Percentiles rank a stretch among this genome's conserved stretches.
These are phyloP conservation scores for Calonectria fujianensis DNA, from an alignment of 2,329 filamentous ascomycete species.

Conservation along the genomic window DNA sequence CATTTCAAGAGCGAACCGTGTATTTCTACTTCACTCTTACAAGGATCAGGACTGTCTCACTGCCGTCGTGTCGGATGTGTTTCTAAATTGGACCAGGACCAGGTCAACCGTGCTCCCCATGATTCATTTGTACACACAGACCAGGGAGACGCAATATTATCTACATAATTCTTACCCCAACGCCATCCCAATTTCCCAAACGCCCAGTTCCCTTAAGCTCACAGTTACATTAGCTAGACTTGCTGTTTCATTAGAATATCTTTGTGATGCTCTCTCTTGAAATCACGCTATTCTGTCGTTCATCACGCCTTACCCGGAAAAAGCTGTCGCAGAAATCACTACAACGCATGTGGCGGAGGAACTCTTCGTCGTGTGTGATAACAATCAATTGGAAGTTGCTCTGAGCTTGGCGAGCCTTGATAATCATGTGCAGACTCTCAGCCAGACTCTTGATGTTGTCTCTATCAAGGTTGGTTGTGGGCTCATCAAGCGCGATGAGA, in stretches of 20 bases:
- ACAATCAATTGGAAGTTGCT: conserved; percentile 98
- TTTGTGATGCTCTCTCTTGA: conserved; percentile 78
- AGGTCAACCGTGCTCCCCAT: background rate
- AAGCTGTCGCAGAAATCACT: conserved; percentile 95
- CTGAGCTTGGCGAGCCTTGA: conserved; percentile 87
- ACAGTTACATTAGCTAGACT: background rate
- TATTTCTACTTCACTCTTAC: background rate
- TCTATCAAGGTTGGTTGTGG: conserved; percentile 95
- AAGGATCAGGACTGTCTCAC: background rate
- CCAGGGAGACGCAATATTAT: background rate
- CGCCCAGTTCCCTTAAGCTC: background rate
- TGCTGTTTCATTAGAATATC: conserved; percentile 57
- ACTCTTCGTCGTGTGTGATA: conserved; percentile 99
- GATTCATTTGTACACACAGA: background rate
- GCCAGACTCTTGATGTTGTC: conserved; percentile 96
- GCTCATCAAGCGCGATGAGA: conserved; percentile 96
- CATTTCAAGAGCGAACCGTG: background rate
- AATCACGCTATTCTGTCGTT: conserved; percentile 91
- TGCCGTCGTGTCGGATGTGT: background rate
- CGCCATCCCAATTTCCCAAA: background rate
- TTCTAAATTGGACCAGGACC: background rate
- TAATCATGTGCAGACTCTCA: conserved; percentile 89
- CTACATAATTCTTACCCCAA: background rate
- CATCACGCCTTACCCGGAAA: conserved; percentile 88
- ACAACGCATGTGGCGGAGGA: conserved; percentile 93